These are phyloP conservation scores for Camptophora hylomeconis DNA, from an alignment of 2,329 filamentous ascomycete genomes.

Conservation along the genomic window DNA sequence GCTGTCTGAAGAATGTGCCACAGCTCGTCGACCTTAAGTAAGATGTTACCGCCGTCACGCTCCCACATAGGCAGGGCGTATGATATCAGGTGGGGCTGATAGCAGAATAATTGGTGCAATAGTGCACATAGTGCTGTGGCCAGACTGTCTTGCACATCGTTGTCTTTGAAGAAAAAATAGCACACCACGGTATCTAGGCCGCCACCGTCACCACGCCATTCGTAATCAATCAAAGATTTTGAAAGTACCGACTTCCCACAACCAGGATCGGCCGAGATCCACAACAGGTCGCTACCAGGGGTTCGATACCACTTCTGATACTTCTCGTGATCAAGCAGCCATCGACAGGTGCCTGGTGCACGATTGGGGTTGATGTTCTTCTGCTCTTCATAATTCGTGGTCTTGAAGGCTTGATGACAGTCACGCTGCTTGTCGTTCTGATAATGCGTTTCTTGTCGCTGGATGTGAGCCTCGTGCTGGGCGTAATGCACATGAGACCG, in stretches of 20 bases:
- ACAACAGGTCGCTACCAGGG: conserved; percentile 20
- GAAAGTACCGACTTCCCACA: conserved; percentile 30
- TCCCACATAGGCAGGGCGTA: conserved; percentile 7
- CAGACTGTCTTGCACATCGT: conserved; percentile 21
- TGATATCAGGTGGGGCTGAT: conserved; percentile 17
- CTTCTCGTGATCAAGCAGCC: conserved; percentile 19
- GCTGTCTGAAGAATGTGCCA: conserved; percentile 8
- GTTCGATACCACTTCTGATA: conserved; percentile 20
- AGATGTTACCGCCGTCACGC: conserved; percentile 5
- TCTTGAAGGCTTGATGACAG: conserved; percentile 18
- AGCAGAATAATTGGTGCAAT: conserved; percentile 25
- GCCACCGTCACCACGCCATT: conserved; percentile 12
- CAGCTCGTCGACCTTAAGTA: conserved; percentile 1
- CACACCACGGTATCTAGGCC: conserved; percentile 18
- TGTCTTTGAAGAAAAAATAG: conserved; percentile 28
- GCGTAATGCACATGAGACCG: no score
- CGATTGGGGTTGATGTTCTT: conserved; percentile 23
- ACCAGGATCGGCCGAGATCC: conserved; percentile 28
- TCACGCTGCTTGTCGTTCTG: conserved; percentile 1
- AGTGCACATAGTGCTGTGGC: conserved; percentile 22
- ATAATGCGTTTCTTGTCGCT: conserved; percentile 1
- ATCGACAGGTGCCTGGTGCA: conserved; percentile 22
- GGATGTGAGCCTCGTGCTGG: no score
- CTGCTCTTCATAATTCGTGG: conserved; percentile 17
- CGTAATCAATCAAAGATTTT: conserved; percentile 22